Conservation (phyloP, 177 flowering plant species). For the Vitis hybrid region DNA sequence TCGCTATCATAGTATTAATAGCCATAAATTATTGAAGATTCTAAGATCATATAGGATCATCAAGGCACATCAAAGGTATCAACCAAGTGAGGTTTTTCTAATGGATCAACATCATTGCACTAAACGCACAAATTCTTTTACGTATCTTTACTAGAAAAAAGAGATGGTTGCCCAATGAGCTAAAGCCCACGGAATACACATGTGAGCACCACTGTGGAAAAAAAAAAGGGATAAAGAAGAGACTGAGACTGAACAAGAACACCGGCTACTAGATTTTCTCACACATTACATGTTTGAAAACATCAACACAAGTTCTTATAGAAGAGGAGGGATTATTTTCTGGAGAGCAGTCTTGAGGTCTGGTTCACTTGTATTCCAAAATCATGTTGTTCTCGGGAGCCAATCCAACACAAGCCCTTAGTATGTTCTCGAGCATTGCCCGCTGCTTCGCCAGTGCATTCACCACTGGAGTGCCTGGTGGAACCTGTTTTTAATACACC, state of each 20-base stretch:
- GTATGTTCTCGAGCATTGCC: conserved; percentile 97
- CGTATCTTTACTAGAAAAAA: neutral
- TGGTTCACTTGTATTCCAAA: conserved; percentile 84
- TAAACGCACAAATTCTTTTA: neutral
- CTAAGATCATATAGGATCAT: too few relatives aligned
- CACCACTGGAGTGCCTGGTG: conserved; percentile 99
- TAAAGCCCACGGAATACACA: neutral
- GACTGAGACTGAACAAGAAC: neutral
- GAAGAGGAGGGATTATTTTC: neutral
- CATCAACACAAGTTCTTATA: neutral
- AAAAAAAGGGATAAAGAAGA: neutral
- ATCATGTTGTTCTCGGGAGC: conserved; percentile 99
- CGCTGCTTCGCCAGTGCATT: conserved; percentile 97
- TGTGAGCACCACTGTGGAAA: neutral
- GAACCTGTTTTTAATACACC: conserved; percentile 54
- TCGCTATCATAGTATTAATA: too few relatives aligned
- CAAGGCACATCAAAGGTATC: too few relatives aligned
- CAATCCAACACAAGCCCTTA: conserved; percentile 97
- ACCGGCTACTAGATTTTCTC: neutral
- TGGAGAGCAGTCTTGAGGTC: too few relatives aligned
- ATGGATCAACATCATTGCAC: too few relatives aligned
- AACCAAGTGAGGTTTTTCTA: too few relatives aligned
- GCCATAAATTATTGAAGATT: too few relatives aligned
- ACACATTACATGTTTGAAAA: neutral
- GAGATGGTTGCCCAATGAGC: neutral